phyloP scores from a whole-genome alignment of 2,329 filamentous ascomycete species.

The Fusarium mundagurra region DNA sequence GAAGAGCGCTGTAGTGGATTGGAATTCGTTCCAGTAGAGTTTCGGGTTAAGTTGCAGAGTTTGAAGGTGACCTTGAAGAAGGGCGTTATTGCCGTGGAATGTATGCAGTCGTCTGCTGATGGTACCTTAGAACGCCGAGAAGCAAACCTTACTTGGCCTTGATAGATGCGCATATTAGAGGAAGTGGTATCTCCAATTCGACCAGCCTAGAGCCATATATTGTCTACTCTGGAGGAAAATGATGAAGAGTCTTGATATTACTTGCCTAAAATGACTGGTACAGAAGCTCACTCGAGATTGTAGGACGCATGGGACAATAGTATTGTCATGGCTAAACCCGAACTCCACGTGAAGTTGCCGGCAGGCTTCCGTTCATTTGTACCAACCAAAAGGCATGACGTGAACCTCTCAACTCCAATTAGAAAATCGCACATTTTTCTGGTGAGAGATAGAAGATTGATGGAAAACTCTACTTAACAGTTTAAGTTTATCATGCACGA shows the following conservation, averaged over 20 bases:
- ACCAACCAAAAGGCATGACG: background rate
- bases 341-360: background rate
- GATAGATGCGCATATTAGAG: background rate
- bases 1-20: background rate
- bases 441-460: background rate
- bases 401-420: background rate
- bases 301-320: background rate
- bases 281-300: background rate
- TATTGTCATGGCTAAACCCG: background rate
- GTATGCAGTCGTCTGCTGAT: background rate
- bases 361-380: background rate
- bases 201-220: background rate
- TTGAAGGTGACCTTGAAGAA: background rate
- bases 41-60: background rate
- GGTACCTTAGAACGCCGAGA: background rate
- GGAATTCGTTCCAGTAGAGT: background rate
- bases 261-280: background rate
- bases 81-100: background rate
- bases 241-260: background rate
- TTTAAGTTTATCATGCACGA: background rate
- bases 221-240: background rate
- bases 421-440: background rate
- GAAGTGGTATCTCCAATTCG: background rate
- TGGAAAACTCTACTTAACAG: fast-evolving
- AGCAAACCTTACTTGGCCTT: background rate